A percentile compares a stretch with the other conserved stretches of the same genome.
phyloP scores from a whole-genome alignment of 805 yeast species.

The Candida adriatica region DNA sequence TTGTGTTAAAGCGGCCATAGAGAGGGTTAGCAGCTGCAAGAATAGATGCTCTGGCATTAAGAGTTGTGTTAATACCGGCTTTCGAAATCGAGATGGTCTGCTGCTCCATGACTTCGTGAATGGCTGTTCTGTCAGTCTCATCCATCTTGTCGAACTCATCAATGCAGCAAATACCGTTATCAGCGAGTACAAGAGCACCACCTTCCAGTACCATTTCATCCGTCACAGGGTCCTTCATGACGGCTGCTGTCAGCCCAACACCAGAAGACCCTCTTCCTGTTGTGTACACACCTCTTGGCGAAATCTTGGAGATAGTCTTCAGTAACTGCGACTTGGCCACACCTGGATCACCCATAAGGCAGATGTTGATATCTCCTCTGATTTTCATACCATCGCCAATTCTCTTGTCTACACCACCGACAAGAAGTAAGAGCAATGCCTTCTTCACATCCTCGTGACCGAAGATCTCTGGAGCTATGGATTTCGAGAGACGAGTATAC shows the following conservation, averaged over 20 bases:
- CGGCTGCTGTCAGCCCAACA: conserved; percentile 98
- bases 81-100: conserved; percentile 96
- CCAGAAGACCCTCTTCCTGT: conserved; percentile 99
- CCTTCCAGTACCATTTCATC: conserved; percentile 98
- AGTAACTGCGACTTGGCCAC: conserved; percentile 96
- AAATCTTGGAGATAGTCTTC: conserved; percentile 83
- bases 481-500: conserved; percentile 72
- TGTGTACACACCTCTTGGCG: conserved; percentile 95
- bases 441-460: conserved; percentile 94
- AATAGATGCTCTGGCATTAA: conserved; percentile 92
- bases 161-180: conserved; percentile 96
- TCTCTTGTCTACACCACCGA: conserved; percentile 93
- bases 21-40: conserved; percentile 98
- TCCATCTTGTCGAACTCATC: conserved; percentile 99
- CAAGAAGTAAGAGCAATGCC: conserved; percentile 72
- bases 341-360: conserved; percentile 99
- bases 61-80: conserved; percentile 94
- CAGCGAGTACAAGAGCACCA: conserved; percentile 95
- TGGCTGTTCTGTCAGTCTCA: conserved; percentile 92
- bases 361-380: conserved; percentile 93
- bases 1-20: conserved; percentile 89
- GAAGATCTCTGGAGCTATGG: conserved; percentile 96
- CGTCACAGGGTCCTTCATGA: conserved; percentile 97
- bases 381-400: conserved; percentile 96
- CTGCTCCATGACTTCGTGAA: conserved; percentile 99